Evolutionary conservation across 2,329 filamentous ascomycete genomes (phyloP).

Genomic region (Penicillium sp.): DNA sequence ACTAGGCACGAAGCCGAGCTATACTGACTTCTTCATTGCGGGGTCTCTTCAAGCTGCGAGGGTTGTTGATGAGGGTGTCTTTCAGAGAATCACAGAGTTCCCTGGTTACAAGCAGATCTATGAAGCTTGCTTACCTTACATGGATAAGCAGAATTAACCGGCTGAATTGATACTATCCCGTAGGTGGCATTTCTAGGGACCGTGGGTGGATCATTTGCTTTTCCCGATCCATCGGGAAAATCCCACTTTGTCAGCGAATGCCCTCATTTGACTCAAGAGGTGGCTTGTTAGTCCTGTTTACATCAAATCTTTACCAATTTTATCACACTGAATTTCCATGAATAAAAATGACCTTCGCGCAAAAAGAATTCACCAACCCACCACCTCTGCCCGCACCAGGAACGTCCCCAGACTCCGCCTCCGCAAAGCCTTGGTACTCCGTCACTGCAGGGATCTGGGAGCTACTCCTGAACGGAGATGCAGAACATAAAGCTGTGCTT

Average conservation of each 20-base stretch:
- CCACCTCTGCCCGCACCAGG: slow-evolving; percentile 19
- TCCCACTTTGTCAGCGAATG: neutral
- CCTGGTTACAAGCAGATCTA: slow-evolving; percentile 6
- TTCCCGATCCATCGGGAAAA: neutral
- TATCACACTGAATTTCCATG: no score
- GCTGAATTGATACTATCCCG: no score
- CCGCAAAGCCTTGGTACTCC: slow-evolving; percentile 18
- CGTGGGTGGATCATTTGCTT: neutral
- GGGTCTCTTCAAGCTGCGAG: slow-evolving; percentile 36
- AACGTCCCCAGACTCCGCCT: slow-evolving; percentile 12
- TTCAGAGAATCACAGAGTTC: slow-evolving; percentile 26
- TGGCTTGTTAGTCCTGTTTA: no score
- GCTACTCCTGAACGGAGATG: slow-evolving; percentile 36
- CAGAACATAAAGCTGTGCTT: slow-evolving; percentile 29
- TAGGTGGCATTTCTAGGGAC: no score
- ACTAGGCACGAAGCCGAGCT: slow-evolving; percentile 36
- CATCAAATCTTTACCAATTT: no score
- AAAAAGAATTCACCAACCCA: slow-evolving; percentile 25
- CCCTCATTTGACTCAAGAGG: no score
- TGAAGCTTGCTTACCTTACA: slow-evolving; percentile 12
- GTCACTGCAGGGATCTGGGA: slow-evolving; percentile 38
- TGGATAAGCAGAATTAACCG: slow-evolving; percentile 5
- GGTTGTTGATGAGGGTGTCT: slow-evolving; percentile 31
- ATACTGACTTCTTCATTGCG: slow-evolving; percentile 43
- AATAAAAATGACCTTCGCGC: slow-evolving; percentile 14